phyloP scores from a whole-genome alignment of 108 stramenopile species.

The Aurantiochytrium sp. region DNA sequence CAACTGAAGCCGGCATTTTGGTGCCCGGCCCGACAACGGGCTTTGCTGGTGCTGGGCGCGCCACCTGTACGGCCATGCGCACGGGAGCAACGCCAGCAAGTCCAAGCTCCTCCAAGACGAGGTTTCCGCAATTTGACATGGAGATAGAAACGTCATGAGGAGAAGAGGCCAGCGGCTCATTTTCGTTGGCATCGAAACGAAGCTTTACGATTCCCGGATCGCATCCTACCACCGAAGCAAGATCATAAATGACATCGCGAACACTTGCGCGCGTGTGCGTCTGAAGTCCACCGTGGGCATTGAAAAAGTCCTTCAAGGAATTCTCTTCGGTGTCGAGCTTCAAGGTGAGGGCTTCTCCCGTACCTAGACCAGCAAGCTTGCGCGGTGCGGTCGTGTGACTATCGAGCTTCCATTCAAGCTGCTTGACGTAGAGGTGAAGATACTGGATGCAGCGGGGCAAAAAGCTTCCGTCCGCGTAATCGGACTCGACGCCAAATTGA shows the following conservation, averaged over 20 bases:
- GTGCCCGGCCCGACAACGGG: neutral
- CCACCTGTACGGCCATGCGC: neutral
- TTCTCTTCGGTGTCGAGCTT: neutral
- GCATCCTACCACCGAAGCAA: neutral
- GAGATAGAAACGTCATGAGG: neutral
- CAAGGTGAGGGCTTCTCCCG: neutral
- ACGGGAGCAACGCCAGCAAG: neutral
- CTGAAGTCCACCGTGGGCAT: neutral
- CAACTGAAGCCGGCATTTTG: neutral
- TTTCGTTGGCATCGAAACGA: neutral
- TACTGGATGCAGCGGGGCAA: neutral
- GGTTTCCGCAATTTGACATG: neutral
- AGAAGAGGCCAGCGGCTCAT: neutral
- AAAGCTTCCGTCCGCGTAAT: neutral
- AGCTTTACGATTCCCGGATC: neutral
- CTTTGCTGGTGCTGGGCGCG: neutral
- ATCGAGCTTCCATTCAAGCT: neutral
- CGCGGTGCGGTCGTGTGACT: neutral
- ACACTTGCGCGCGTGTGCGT: neutral
- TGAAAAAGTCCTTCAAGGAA: neutral
- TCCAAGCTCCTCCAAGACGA: neutral
- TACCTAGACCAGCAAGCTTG: neutral
- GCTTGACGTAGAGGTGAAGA: neutral
- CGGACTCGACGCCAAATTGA: neutral
- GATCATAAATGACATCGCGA: neutral